Evolutionary conservation across 768 basidiomycete species (phyloP).

Genomic region (Tephrocybe sp.): DNA sequence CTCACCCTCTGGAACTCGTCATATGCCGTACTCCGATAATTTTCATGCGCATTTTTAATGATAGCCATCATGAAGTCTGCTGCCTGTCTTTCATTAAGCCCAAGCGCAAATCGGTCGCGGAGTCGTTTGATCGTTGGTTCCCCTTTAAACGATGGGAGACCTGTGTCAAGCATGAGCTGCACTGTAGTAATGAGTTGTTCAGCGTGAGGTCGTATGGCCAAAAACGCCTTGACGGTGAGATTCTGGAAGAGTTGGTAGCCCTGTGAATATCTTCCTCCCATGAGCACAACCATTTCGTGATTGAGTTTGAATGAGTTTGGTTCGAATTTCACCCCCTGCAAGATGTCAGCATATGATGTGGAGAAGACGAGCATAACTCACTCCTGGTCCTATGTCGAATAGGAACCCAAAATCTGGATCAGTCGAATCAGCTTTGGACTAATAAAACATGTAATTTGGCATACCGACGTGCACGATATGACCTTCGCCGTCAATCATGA

Average conservation of each 20-base stretch:
- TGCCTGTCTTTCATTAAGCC: slow-evolving; percentile 83
- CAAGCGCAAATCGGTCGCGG: slow-evolving; percentile 80
- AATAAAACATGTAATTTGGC: slow-evolving; percentile 19
- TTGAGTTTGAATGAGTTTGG: slow-evolving; percentile 97
- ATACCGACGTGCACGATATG: slow-evolving; percentile 94
- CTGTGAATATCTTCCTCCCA: slow-evolving; percentile 94
- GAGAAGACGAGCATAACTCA: slow-evolving; percentile 27
- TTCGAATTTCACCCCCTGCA: slow-evolving; percentile 96
- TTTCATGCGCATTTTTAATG: slow-evolving; percentile 92
- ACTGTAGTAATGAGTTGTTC: slow-evolving; percentile 88
- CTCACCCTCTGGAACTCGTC: slow-evolving; percentile 93
- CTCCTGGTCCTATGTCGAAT: slow-evolving; percentile 94
- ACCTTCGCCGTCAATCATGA: slow-evolving; percentile 98
- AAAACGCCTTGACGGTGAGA: slow-evolving; percentile 93
- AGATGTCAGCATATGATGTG: slow-evolving; percentile 5
- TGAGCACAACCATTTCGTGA: slow-evolving; percentile 96
- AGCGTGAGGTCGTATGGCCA: slow-evolving; percentile 92
- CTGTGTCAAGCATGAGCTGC: slow-evolving; percentile 92
- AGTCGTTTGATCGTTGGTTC: slow-evolving; percentile 87
- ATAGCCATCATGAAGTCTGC: slow-evolving; percentile 91
- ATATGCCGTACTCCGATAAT: slow-evolving; percentile 88
- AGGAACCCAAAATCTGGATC: slow-evolving; percentile 88
- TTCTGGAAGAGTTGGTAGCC: slow-evolving; percentile 94
- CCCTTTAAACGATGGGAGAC: slow-evolving; percentile 95
- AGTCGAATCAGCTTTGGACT: neutral